Base-by-base conservation (phyloP, 441 rosid species). In the Pelargonium myrrhifolium region DNA sequence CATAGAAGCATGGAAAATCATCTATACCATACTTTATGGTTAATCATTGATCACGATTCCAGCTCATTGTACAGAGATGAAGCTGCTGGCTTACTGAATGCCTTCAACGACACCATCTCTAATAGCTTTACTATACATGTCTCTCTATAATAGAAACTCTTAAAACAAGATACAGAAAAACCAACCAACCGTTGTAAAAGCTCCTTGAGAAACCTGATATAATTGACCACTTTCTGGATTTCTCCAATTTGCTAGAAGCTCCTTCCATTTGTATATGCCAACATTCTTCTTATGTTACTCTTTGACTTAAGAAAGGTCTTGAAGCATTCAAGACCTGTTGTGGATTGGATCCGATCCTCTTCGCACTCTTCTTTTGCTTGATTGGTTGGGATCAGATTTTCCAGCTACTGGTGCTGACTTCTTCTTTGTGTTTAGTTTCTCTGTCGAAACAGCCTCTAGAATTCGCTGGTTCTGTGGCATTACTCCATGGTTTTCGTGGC, bases 301-400 rank as follows among this genome's bases (percentile, higher is more conserved):
- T 73, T 72, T 66, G 40, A 65, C 77, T 65, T 69, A 78, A 77
- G 73, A 76, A 71, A 64, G 39, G 63, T 71, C 67, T 72, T 53
- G 62, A 42, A 67, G 55, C 17, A 67, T 42, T 82, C 80, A 83
- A 20, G 93, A 68, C 80, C 83, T 83, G 87, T 93, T 93, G 82
- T 93, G 98, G 74, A 93, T 93, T 75, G 98, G 98, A 85, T 93
- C 91, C 26, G 97, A 84, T 40, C 98, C 98, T 83, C 84, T 77
- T 70, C 89, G 78, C 10, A 87, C 94, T 58, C 80, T 76, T 86
- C 98, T 85, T 77, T 93, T 89, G 85, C 93, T 90, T 24, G 91
- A 79, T 76, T 71, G 79, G 74, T 82, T 79, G 0, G 85, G 82
- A 75, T 86, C 87, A 18, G 74, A 64, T 74, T 63, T 66, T 58